A percentile compares a stretch with the other conserved stretches of the same genome.
Evolutionary conservation across 305 asterid genomes (phyloP).

Genomic region (Fraxinus angustifolia): DNA sequence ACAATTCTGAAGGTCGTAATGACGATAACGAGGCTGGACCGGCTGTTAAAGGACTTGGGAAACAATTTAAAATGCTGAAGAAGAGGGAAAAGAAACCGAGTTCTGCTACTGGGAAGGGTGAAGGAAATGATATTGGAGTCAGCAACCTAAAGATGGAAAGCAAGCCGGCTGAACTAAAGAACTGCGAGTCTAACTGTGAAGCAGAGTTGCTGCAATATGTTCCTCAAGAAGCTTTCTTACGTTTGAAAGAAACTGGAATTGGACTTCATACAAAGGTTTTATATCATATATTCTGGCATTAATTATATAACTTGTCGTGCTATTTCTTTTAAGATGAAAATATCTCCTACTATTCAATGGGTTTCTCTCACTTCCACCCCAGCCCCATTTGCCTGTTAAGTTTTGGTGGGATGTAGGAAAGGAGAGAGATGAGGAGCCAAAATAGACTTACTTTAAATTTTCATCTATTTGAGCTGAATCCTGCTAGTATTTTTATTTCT

Average conservation of each 20-base stretch:
- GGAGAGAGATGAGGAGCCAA: slow-evolving; percentile 4
- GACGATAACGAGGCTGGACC: slow-evolving; percentile 63
- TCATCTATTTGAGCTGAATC: slow-evolving; percentile 12
- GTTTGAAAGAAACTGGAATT: slow-evolving; percentile 69
- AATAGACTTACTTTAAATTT: not conserved
- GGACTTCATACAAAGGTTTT: slow-evolving; percentile 87
- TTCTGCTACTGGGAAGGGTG: slow-evolving; percentile 37
- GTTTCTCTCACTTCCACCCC: not conserved
- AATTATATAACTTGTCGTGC: not conserved
- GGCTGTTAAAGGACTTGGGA: slow-evolving; percentile 90
- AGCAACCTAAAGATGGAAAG: slow-evolving; percentile 44
- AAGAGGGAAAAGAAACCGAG: slow-evolving; percentile 59
- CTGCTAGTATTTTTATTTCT: slow-evolving; percentile 8
- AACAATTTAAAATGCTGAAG: slow-evolving; percentile 90
- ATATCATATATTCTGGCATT: not conserved
- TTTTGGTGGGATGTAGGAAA: slow-evolving; percentile 1
- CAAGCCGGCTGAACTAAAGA: slow-evolving; percentile 37
- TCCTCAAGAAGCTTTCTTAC: slow-evolving; percentile 66
- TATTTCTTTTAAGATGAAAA: slow-evolving; percentile 5
- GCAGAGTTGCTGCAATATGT: slow-evolving; percentile 59
- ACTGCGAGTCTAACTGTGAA: slow-evolving; percentile 36
- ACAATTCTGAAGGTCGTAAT: slow-evolving; percentile 41
- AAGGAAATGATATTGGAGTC: slow-evolving; percentile 41
- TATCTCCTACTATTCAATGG: not conserved
- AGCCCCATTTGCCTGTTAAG: not conserved